Conservation (phyloP, 768 basidiomycete genomes). For the Cystofilobasidium bisporidii region DNA sequence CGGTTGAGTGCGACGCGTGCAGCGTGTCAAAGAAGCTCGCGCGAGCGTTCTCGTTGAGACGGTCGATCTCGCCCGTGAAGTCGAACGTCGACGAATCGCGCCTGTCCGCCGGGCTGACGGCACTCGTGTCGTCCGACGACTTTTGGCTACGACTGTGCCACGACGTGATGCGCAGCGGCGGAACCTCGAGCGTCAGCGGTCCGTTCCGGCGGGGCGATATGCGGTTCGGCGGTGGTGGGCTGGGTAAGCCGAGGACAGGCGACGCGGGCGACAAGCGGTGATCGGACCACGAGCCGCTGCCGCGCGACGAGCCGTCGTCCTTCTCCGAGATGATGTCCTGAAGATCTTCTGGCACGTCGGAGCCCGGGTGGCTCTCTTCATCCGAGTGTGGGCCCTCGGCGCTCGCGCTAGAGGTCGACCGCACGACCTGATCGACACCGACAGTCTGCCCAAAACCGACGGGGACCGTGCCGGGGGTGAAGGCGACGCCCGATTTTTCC, state of each 20-base stretch:
- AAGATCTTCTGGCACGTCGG: conserved; percentile 6
- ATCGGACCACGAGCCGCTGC: not conserved
- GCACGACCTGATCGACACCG: conserved; percentile 10
- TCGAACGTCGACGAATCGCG: conserved; percentile 22
- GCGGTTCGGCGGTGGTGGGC: conserved; percentile 14
- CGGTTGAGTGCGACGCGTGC: not conserved
- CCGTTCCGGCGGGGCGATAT: conserved; percentile 17
- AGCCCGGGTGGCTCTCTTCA: not conserved
- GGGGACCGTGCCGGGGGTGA: not conserved
- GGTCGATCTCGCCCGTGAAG: conserved; percentile 17
- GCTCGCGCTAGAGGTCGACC: not conserved
- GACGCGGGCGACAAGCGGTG: not conserved
- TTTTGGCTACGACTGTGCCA: conserved; percentile 8
- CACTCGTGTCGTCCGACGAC: conserved; percentile 16
- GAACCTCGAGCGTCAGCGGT: not conserved
- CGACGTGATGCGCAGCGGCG: conserved; percentile 2
- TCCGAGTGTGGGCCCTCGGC: not conserved
- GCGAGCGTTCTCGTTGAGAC: conserved; percentile 14
- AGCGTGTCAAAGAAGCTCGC: conserved; percentile 18
- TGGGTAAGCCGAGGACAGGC: not conserved
- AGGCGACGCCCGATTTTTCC: not conserved
- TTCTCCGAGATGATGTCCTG: conserved; percentile 8
- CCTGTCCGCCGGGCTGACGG: not conserved
- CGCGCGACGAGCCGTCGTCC: not conserved
- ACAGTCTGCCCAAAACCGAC: conserved; percentile 14